Evolutionary conservation across 2,329 filamentous ascomycete species (phyloP).

Genomic region (Calonectria fujianensis): DNA sequence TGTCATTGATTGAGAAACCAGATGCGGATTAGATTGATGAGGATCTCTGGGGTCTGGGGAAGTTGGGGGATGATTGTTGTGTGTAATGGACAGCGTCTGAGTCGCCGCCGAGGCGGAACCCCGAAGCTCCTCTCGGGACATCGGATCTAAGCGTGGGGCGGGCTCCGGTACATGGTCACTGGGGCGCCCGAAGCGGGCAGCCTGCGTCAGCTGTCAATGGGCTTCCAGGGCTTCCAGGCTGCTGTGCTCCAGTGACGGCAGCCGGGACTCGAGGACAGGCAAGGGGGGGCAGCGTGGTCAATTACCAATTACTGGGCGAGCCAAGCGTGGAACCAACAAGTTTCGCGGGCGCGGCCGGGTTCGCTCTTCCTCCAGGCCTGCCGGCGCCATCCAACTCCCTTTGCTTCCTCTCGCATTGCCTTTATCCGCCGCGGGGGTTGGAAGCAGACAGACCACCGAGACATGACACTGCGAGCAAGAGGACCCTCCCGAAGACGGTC

Average conservation of each 20-base stretch:
- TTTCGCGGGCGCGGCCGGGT: slow-evolving; percentile 47
- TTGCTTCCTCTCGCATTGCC: slow-evolving; percentile 13
- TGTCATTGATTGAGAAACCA: neutral
- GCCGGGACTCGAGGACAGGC: neutral
- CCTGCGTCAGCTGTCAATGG: slow-evolving; percentile 34
- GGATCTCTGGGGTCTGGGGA: slow-evolving; percentile 14
- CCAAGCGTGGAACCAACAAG: slow-evolving; percentile 40
- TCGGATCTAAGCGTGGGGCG: slow-evolving; percentile 54
- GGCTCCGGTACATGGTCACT: slow-evolving; percentile 36
- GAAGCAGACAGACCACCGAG: slow-evolving; percentile 21
- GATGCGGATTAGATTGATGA: slow-evolving; percentile 9
- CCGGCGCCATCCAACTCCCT: slow-evolving; percentile 13
- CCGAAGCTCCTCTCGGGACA: slow-evolving; percentile 52
- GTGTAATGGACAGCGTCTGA: slow-evolving; percentile 41
- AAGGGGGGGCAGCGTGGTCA: slow-evolving; percentile 6
- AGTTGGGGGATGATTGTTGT: slow-evolving; percentile 5
- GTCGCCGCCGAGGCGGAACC: slow-evolving; percentile 50
- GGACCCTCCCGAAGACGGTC: slow-evolving; percentile 45
- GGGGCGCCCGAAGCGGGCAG: slow-evolving; percentile 30
- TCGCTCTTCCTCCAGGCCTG: slow-evolving; percentile 37
- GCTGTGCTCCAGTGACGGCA: slow-evolving; percentile 7
- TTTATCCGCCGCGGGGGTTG: slow-evolving; percentile 29
- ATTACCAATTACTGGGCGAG: slow-evolving; percentile 30
- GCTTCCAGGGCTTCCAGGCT: slow-evolving; percentile 11
- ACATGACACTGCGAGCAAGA: slow-evolving; percentile 47